A percentile compares a stretch with the other conserved stretches of the same genome.
phyloP scores from a whole-genome alignment of 2,329 filamentous ascomycete genomes.

The Sporothrix euskadiensis region DNA sequence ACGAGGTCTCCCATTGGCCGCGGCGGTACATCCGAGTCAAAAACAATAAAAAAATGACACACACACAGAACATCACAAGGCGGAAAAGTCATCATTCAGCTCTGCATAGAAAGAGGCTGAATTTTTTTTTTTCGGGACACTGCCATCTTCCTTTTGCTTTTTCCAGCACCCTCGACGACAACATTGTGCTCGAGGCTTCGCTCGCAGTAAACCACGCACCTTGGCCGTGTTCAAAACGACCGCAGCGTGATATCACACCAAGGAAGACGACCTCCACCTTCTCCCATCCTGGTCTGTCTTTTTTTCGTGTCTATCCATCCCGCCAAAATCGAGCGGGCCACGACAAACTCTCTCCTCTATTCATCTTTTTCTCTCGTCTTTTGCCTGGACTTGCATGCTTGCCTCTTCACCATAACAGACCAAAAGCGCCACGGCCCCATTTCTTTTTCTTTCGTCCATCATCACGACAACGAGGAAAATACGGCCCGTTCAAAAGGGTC shows the following conservation, averaged over 20 bases:
- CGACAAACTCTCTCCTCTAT: not conserved
- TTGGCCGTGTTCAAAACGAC: not conserved
- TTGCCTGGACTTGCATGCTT: not conserved
- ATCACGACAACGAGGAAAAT: not conserved
- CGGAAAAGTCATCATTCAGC: not conserved
- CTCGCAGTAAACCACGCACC: not conserved
- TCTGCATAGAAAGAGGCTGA: not conserved
- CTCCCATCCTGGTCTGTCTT: constrained; percentile 13
- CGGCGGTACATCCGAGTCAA: not conserved
- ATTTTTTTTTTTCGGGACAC: not conserved
- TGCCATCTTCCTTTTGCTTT: not conserved
- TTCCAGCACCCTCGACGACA: not conserved
- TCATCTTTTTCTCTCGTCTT: not conserved
- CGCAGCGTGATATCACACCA: constrained; percentile 21
- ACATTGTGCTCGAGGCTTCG: not conserved
- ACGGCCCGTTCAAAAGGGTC: not conserved
- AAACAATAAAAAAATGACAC: constrained; percentile 13
- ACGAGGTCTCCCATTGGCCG: constrained; percentile 7
- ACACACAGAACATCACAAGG: not conserved
- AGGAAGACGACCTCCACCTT: constrained; percentile 10
- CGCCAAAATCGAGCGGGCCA: not conserved
- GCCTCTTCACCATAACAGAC: not conserved
- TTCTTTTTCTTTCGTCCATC: not conserved
- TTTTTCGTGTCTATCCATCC: constrained; percentile 14
- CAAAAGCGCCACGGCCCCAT: not conserved